Base-by-base conservation (phyloP, 1,284 basidiomycete species). In the Golubevia pallescens region DNA sequence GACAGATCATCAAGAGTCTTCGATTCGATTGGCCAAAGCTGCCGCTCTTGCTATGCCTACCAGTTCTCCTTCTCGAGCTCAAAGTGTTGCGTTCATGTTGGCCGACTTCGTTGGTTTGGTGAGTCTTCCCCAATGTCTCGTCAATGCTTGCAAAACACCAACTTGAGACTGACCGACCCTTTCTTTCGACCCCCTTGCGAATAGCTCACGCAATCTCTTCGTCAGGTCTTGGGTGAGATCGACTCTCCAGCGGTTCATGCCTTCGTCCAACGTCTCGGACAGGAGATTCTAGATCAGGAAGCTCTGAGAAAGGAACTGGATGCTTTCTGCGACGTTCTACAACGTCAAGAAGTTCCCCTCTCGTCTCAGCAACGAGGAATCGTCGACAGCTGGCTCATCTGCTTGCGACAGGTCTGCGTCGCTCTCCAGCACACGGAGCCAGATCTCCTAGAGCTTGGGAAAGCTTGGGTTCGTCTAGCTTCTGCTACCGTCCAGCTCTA, bases 401-500 rank as follows among this genome's bases (percentile, higher is more conserved):
- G 51, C 14, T 24, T 62, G 7, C 60, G 52, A 28, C 60, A 62
- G 24, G 60, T 62, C 21, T 53, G 60, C 51, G 19, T 62, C 38
- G 60, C 57, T 23, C 52, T 62, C 21, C 28, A 54, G 7, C 51
- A 54, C n/a, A 34, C 52, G n/a, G 21, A 34, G 23, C 32, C 60
- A 71, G n/a, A 38, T 69, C 48, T 4, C 42, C 42, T 23, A 4
- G 48, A 38, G 58, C 62, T 88, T 72, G 92, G 91, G 3, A 81
- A 85, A 63, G 89, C 87, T 57, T 97, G 91, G 91, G 87, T 95
- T 54, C 89, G 88, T 0, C 81, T 93, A 28, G 89, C 91, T 57
- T 87, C 88, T 32, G 76, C 90, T 61, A 85, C 93, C 32, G 80
- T 93, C 16, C 87, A 90, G 1, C 88, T 96, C n/a, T 93, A 92